phyloP scores from a whole-genome alignment of 2,329 filamentous ascomycete species.

The Ophiostoma ulmi region DNA sequence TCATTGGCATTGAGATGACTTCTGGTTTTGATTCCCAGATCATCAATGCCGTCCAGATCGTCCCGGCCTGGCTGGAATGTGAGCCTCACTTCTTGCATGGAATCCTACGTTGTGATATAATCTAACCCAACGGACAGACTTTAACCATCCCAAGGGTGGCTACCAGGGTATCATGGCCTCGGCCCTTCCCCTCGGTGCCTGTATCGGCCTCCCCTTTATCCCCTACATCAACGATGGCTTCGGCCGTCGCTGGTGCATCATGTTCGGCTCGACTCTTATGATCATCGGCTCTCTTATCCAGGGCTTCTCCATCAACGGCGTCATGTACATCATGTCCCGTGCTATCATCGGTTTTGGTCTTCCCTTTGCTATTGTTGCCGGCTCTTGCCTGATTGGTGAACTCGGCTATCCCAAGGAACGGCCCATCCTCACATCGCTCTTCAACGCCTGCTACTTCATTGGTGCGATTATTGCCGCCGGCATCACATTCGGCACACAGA shows the following conservation, averaged over 20 bases:
- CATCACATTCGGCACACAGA: constrained; percentile 46
- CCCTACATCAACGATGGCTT: constrained; percentile 47
- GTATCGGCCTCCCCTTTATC: constrained; percentile 48
- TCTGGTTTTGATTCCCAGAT: constrained; percentile 50
- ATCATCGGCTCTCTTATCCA: constrained; percentile 50
- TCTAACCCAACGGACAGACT: constrained; percentile 28
- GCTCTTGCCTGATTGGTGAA: constrained; percentile 55
- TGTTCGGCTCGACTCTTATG: constrained; percentile 50
- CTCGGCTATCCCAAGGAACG: constrained; percentile 58
- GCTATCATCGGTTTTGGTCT: constrained; percentile 59
- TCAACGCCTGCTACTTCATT: constrained; percentile 51
- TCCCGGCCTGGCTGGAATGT: constrained; percentile 37
- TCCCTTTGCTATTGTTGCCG: constrained; percentile 54
- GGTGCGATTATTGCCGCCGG: constrained; percentile 48
- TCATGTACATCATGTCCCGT: constrained; percentile 57
- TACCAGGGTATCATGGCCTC: constrained; percentile 41
- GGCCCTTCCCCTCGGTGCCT: constrained; percentile 49
- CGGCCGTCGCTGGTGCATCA: constrained; percentile 48
- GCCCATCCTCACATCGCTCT: constrained; percentile 52
- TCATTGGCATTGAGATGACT: constrained; percentile 57
- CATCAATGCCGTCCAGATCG: constrained; percentile 39
- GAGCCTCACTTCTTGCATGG: constrained; percentile 22
- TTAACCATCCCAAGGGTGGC: constrained; percentile 33
- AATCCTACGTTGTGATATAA: neutral
- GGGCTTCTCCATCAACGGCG: constrained; percentile 42